Evolutionary conservation across 148 eudicot genomes (phyloP), one percentile per base, ranked within the genome.

Genomic region (Gaultheria prostrata): DNA sequence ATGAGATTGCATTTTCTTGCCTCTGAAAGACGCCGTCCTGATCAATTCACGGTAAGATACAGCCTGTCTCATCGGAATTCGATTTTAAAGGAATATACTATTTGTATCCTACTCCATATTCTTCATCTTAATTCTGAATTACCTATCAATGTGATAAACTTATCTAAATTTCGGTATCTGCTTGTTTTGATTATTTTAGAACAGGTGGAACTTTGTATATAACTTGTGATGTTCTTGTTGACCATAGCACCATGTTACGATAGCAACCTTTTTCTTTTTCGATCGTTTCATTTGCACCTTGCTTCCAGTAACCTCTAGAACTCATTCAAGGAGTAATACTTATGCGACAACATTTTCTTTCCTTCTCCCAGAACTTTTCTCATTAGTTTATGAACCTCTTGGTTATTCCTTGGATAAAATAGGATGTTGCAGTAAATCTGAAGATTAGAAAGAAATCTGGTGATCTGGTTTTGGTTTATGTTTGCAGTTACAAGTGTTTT

Each of bases 1-100:
- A 88, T 94, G 99, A 84, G 99, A 30, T 87, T 97, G 85, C 97
- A 91, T 77, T 97, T 94, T 85, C 86, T 97, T 80, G 94, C 97
- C 80, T 85, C 98, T 49, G 97, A 89, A 88, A 93, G 80, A 84
- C 92, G 98, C 6, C 98, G 97, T 50, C 97, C 98, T 51, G 99
- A 97, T 85, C 99, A 97, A 80, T 97, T 94, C 85, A 90, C 97
- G 6, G 99, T 97, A 90, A 89, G 94, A 80, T 78, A 43, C 82
- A 17, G 7, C 71, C 46, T 84, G 5, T 80, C 83, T 82, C 51
- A 39, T 21, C 14, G 32, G 46, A 14, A n/a, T 45, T 45, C 4
- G 1, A 24, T 9, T 26, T 61, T 20, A 32, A 30, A 61, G 54
- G 30, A 49, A 73, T 32, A 9, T 86, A 8, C 15, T 11, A 11